Percentiles rank a stretch among this genome's conserved stretches.
Conservation (phyloP, 257 asterid genomes). For the Knoxia roxburghii region DNA sequence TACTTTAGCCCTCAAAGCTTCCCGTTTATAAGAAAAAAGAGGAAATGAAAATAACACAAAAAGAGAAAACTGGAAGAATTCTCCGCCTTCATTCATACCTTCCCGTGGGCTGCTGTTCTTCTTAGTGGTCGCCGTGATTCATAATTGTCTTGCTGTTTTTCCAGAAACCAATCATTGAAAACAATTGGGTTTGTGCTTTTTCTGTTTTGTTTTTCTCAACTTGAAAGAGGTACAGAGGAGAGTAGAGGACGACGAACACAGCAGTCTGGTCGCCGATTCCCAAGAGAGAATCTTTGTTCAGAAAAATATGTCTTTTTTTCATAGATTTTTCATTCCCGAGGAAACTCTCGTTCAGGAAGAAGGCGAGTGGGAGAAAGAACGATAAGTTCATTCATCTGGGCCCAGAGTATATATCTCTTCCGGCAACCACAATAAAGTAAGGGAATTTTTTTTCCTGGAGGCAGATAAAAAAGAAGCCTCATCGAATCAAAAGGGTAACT, state of each 20-base stretch:
- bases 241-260: background rate
- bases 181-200: background rate
- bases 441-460: no score
- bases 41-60: background rate
- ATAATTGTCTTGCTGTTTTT: no score
- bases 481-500: background rate
- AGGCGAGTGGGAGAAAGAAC: slow-evolving; percentile 68
- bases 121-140: no score
- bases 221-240: background rate
- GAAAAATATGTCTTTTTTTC: slow-evolving; percentile 28
- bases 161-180: background rate
- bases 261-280: background rate
- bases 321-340: slow-evolving; percentile 41
- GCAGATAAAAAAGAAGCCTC: no score
- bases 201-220: background rate
- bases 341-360: slow-evolving; percentile 38
- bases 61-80: background rate
- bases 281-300: background rate
- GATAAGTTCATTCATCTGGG: slow-evolving; percentile 29
- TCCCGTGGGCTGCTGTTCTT: background rate
- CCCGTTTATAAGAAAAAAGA: background rate
- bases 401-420: no score
- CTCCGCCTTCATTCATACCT: background rate
- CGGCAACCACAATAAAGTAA: no score
- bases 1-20: slow-evolving; percentile 1